Evolutionary conservation across 768 basidiomycete species (phyloP), one percentile per base, ranked within the genome.

Genomic region (Tylopilus balloui): DNA sequence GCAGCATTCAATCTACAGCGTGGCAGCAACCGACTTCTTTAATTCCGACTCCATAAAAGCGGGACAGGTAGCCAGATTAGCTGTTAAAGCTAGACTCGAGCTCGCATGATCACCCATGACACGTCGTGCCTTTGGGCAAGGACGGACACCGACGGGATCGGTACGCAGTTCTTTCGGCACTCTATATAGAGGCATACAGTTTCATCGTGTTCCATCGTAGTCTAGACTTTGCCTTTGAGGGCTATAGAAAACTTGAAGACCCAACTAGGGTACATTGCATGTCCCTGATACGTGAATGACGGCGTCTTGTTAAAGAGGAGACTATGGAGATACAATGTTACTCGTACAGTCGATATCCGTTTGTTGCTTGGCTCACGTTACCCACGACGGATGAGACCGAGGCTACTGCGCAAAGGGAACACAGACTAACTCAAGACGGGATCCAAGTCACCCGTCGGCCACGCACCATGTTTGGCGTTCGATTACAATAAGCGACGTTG

Each of bases 231-330:
- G 24, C 53, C 41, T 52, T 32, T 10, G 40, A 34, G 19, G 27
- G 17, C 32, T 34, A 34, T 24, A 42, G 15, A 34, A 34, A 43
- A 32, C 15, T 1, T 4, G 36, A 9, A 10, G 9, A 12, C 47
- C 35, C 28, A 41, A 37, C 51, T 21, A 45, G 20, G 48, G 46
- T 20, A 51, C 45, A 60, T 53, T 57, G 35, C 17, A 8, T 7
- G 27, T 14, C 36, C n/a, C 8, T 43, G 49, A 55, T 60, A 51
- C 52, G 60, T 12, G 53, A 48, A 13, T 8, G 29, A 43, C 60
- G 57, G 60, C 2, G 6, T 34, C 5, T n/a, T 34, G 35, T 36
- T 19, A 62, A 44, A 42, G 47, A 45, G 47, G 27, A 24, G 28
- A 21, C 37, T 24, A 24, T 52, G 49, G 37, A 49, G 38, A 48